These are phyloP conservation scores for Phoma sp. DNA, from an alignment of 2,329 filamentous ascomycete genomes.

Conservation along the genomic window DNA sequence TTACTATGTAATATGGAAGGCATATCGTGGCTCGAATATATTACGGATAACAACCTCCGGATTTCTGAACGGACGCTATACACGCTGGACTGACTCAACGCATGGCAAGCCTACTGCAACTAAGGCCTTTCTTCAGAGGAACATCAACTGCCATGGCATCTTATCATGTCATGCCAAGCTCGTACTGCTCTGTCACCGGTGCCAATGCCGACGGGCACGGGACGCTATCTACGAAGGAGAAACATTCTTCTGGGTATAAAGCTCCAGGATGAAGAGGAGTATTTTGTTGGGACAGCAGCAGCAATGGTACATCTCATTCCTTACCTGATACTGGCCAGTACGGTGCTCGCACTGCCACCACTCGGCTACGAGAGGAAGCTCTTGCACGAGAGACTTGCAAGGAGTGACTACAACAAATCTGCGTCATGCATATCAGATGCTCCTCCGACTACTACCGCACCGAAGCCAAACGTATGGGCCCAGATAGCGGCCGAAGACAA, in stretches of 20 bases:
- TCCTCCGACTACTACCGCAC: slow-evolving; percentile 35
- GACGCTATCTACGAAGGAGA: not conserved
- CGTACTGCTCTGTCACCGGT: not conserved
- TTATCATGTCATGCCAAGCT: not conserved
- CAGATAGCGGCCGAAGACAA: slow-evolving; percentile 53
- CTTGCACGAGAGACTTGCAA: slow-evolving; percentile 25
- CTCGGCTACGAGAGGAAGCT: slow-evolving; percentile 32
- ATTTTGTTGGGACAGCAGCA: not conserved
- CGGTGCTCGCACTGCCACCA: slow-evolving; percentile 1
- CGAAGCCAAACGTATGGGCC: slow-evolving; percentile 52
- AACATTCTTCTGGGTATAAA: not conserved
- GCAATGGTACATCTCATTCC: not conserved
- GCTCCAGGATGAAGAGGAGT: not conserved
- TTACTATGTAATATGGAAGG: no score
- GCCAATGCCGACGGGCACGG: not conserved
- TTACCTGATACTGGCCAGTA: not conserved
- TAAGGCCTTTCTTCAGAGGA: not conserved
- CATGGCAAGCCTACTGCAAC: not conserved
- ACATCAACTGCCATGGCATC: not conserved
- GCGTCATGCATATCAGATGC: slow-evolving; percentile 20
- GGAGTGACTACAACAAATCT: slow-evolving; percentile 19
- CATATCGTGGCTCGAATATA: not conserved
- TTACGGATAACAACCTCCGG: not conserved
- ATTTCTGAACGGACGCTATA: not conserved
- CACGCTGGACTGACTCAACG: not conserved